Percentiles rank a stretch among this genome's conserved stretches.
Evolutionary conservation across 2,329 filamentous ascomycete genomes (phyloP).

Genomic region (Paraphaeosphaeria sporulosa): DNA sequence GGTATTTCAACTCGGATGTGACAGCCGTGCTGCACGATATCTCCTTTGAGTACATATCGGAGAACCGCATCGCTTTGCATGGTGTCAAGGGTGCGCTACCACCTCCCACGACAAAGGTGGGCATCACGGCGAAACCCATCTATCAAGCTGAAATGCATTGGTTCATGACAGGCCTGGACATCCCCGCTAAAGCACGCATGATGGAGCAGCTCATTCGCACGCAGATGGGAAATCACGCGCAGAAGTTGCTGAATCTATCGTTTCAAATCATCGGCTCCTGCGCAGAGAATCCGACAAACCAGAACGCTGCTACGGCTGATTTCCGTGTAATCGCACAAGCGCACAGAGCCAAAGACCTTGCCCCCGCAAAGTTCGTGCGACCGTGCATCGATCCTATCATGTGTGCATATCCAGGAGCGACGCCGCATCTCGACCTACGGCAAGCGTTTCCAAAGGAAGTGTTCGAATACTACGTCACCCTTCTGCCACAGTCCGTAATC

Average conservation of each 20-base stretch:
- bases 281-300: constrained; percentile 52
- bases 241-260: constrained; percentile 25
- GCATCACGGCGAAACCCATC: constrained; percentile 54
- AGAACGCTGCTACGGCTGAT: constrained; percentile 59
- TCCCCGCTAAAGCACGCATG: constrained; percentile 54
- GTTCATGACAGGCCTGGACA: constrained; percentile 55
- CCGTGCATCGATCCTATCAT: no score
- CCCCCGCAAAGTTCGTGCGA: no score
- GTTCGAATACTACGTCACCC: no score
- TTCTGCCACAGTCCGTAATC: no score
- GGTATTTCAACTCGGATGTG: constrained; percentile 66
- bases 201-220: constrained; percentile 48
- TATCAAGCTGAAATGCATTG: constrained; percentile 58
- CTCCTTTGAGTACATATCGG: constrained; percentile 57
- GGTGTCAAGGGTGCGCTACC: constrained; percentile 55
- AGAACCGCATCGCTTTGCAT: constrained; percentile 52
- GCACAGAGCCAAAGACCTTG: no score
- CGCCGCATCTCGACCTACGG: no score
- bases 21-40: constrained; percentile 61
- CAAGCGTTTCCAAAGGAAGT: no score
- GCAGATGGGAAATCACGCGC: constrained; percentile 33
- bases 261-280: constrained; percentile 51
- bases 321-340: constrained; percentile 46
- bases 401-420: no score
- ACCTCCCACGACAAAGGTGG: constrained; percentile 52